Evolutionary conservation across 75 land plant species (phyloP), one percentile per base, ranked within the genome.

Genomic region (Picea sitchensis): DNA sequence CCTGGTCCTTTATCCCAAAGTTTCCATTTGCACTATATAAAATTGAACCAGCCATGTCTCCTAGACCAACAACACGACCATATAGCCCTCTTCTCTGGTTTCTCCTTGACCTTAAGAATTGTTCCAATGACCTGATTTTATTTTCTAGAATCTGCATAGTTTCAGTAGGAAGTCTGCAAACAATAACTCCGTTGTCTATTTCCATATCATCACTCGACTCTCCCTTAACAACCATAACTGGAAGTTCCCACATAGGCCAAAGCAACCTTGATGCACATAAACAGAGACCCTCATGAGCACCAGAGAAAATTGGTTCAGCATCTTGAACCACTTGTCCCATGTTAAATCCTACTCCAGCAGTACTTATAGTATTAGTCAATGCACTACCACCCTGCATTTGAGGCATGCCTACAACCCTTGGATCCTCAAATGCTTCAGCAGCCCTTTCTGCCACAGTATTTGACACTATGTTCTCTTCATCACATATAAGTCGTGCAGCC

Each of bases 321-420:
- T 98, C 99, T 78, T 98, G 98, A 80, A 95, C 99, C 82, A 95
- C 98, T 80, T 98, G 99, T 0, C 96, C 99, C 98, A 98, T 98
- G 80, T 93, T 95, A 81, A 98, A 95, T 65, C 98, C 98, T 44
- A 80, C 80, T 74, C 92, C 96, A 73, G 96, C 77, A 59, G 89
- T 78, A 58, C 89, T 87, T 75, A 92, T 77, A 59, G 90, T 79
- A 80, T 81, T 90, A 57, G 94, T 62, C 61, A 90, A 72, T 73
- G 93, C 86, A 87, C 80, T 83, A 57, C 82, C 81, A 65, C 96
- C 93, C 77, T 93, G 96, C 83, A 93, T 88, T 83, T 92, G 94
- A 21, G 99, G 98, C 75, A 95, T 83, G 3, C 99, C 99, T 73
- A 98, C 98, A 78, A 95, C 18, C 83, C 98, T 87, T 57, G 99